Base-by-base conservation (phyloP, 1,139 yeast species). In the Nadsonia starkeyi-henricii region DNA sequence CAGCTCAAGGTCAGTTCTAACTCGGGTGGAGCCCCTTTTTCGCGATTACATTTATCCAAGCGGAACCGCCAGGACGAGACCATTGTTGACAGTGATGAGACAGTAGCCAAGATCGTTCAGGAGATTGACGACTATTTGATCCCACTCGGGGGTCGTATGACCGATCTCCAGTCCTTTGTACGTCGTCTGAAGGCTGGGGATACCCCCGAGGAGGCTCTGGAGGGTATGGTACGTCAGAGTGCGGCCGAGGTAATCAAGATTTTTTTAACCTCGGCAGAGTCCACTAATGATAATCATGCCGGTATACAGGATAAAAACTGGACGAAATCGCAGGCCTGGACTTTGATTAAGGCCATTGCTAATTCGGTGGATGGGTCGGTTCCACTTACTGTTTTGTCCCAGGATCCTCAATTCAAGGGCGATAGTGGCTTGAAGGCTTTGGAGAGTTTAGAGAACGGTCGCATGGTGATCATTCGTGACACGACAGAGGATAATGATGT, bases 81-180 rank as follows among this genome's bases (percentile, higher is more conserved):
- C 53, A 53, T 50, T 8, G 57, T 53, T 4, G 49, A 50, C 15
- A 44, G 52, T 20, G 57, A 57, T 9, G 56, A 55, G 4, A 36
- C 45, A 19, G 55, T 53, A 23, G 47, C 51, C 9, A 33, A n/a
- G 17, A 33, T 33, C 12, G 17, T 33, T 9, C 15, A 15, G 36
- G 54, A 49, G 7, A 67, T 85, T 41, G 82, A 79, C 39, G 62
- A 67, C 2, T 76, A 82, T 41, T 67, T 89, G 46, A 77, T 68
- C 23, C 94, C 95, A 8, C 66, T 91, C 30, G 98, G 98, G 13
- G 98, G 98, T 42, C 77, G 98, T 55, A 84, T 91, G 89, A 73
- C 89, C 49, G 98, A 91, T 62, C 71, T 91, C 50, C 96, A 91
- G 64, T 81, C 94, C 19, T 86, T 86, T 65, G 83, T 84, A 0